A percentile compares a stretch with the other conserved stretches of the same genome.
phyloP scores from a whole-genome alignment of 1,284 basidiomycete genomes.

The Amylostereum areolatum region DNA sequence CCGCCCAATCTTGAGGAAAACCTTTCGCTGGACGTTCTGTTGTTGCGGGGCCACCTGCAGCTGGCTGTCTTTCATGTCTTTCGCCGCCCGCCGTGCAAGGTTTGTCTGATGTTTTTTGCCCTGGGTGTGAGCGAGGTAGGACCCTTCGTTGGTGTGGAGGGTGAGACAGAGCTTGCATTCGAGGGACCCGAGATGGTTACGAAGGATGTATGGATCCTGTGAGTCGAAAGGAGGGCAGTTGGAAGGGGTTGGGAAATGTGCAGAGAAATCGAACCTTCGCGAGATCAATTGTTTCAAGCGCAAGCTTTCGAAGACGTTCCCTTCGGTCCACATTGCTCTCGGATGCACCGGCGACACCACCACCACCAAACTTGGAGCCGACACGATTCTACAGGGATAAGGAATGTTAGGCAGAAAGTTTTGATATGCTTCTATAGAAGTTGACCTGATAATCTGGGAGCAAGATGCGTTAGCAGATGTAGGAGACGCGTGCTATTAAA shows the following conservation, averaged over 20 bases:
- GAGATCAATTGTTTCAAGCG: conserved; percentile 92
- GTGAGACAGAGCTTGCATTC: conserved; percentile 98
- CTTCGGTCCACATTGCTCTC: conserved; percentile 95
- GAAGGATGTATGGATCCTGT: conserved; percentile 97
- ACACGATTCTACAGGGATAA: conserved; percentile 70
- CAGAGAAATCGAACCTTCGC: conserved; percentile 61
- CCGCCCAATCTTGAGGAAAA: conserved; percentile 95
- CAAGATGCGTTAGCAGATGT: not conserved
- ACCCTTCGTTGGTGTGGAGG: conserved; percentile 98
- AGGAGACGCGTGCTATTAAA: no score
- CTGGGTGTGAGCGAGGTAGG: conserved; percentile 98
- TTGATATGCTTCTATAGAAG: not conserved
- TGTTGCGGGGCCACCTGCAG: conserved; percentile 79
- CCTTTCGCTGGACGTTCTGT: conserved; percentile 77
- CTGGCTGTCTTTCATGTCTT: conserved; percentile 90
- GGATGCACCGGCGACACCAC: conserved; percentile 87
- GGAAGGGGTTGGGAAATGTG: not conserved
- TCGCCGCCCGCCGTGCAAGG: conserved; percentile 90
- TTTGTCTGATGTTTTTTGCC: conserved; percentile 99
- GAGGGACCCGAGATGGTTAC: conserved; percentile 94
- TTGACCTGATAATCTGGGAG: conserved; percentile 40
- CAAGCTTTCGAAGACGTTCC: conserved; percentile 92
- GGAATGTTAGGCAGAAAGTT: conserved; percentile 3
- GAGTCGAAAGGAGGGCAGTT: conserved; percentile 1
- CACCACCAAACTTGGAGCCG: conserved; percentile 92